phyloP scores from a whole-genome alignment of 331 rosid species.

The Erythrophleum ivorense region DNA sequence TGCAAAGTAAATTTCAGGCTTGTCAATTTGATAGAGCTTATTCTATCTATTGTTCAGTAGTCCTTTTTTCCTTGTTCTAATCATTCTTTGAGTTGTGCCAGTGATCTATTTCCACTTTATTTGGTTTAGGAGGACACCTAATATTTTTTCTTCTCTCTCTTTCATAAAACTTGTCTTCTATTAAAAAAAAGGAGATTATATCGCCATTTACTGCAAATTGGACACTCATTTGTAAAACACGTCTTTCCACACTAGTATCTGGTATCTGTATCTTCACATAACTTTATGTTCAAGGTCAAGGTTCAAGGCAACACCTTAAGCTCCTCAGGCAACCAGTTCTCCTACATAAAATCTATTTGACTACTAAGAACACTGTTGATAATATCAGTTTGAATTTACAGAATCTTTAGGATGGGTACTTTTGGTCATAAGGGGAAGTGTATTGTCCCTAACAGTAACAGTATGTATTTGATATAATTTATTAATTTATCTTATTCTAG shows the following conservation, averaged over 20 bases:
- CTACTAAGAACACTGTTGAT: neutral
- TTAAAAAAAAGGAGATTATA: neutral
- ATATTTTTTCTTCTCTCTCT: neutral
- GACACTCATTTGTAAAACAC: conserved; percentile 13
- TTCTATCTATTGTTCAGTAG: neutral
- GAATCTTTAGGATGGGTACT: neutral
- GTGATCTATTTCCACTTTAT: neutral
- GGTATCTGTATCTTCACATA: conserved; percentile 15
- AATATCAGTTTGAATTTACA: conserved; percentile 32
- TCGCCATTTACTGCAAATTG: neutral
- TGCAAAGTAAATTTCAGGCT: conserved; percentile 21
- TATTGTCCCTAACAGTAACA: neutral
- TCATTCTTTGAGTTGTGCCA: neutral
- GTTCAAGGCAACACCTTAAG: conserved; percentile 25
- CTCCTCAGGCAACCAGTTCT: neutral
- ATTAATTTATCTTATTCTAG: conserved; percentile 12
- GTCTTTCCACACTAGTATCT: conserved; percentile 6
- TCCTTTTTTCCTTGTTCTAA: neutral
- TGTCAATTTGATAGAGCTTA: conserved; percentile 15
- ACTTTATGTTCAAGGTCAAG: conserved; percentile 7
- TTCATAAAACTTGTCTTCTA: neutral
- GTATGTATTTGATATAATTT: neutral
- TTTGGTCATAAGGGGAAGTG: conserved; percentile 1
- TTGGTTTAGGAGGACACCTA: neutral
- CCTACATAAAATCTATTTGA: conserved; percentile 17